Evolutionary conservation across 192 early-diverging fungal genomes (phyloP).

Genomic region (Chytriomyces confervae): DNA sequence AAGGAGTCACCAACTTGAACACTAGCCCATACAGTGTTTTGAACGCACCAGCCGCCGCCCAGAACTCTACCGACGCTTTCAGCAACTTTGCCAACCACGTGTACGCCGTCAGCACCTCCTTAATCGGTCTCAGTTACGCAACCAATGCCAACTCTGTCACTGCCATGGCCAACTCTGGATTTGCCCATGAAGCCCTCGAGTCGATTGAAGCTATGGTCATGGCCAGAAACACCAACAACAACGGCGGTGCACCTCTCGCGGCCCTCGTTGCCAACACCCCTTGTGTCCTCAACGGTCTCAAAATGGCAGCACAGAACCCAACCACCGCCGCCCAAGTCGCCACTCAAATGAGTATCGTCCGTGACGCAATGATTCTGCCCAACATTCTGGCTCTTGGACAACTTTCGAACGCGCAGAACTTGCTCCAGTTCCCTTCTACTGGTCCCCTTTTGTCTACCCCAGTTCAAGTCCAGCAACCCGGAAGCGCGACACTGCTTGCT

Average conservation of each 20-base stretch:
- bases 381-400: not conserved
- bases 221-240: not conserved
- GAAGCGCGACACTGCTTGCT: no score
- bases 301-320: not conserved
- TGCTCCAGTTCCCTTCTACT: no score
- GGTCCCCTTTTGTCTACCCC: no score
- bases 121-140: not conserved
- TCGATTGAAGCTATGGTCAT: not conserved
- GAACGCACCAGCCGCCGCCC: not conserved
- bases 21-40: not conserved
- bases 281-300: conserved; percentile 5
- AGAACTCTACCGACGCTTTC: not conserved
- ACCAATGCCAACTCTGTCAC: not conserved
- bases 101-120: not conserved
- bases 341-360: not conserved
- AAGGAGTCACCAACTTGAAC: not conserved
- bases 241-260: not conserved
- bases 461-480: no score
- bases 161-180: not conserved
- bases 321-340: not conserved
- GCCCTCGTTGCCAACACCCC: conserved; percentile 2
- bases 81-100: conserved; percentile 17
- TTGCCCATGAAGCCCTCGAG: not conserved
- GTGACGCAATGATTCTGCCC: not conserved
- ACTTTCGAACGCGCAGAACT: not conserved